Evolutionary conservation across 2,329 filamentous ascomycete genomes (phyloP).

Genomic region (Fusarium nurragi): DNA sequence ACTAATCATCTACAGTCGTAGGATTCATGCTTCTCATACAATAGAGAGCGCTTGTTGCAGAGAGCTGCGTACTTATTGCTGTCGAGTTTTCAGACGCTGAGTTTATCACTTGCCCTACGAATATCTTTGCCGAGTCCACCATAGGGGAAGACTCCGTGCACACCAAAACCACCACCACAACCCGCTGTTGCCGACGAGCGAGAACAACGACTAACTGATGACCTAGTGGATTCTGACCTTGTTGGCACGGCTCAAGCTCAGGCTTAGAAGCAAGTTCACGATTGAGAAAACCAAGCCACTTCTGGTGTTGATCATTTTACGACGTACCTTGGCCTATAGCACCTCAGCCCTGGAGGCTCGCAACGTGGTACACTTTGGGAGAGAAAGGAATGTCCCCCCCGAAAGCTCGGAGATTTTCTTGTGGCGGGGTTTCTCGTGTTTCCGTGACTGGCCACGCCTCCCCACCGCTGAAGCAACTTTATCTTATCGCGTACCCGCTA

Average conservation of each 20-base stretch:
- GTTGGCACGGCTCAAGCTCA: neutral
- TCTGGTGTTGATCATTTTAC: neutral
- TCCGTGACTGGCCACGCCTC: neutral
- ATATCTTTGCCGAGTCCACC: neutral
- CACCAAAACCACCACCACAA: neutral
- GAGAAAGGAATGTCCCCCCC: neutral
- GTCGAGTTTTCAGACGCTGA: neutral
- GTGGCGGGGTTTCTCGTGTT: constrained; percentile 1
- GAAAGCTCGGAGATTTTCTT: constrained; percentile 15
- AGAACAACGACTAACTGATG: neutral
- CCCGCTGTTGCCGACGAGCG: neutral
- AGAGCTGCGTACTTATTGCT: neutral
- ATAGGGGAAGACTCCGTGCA: neutral
- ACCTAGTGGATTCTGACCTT: neutral
- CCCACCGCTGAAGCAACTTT: neutral
- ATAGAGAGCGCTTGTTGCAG: no score
- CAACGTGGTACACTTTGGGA: neutral
- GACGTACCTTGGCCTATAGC: neutral
- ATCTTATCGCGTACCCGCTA: constrained; percentile 3
- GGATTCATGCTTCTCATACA: no score
- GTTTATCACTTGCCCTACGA: neutral
- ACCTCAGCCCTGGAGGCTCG: neutral
- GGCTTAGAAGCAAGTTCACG: neutral
- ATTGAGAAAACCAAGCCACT: neutral
- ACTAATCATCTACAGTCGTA: no score